Evolutionary conservation across 2,329 filamentous ascomycete genomes (phyloP).

Genomic region (Fusarium agapanthi): DNA sequence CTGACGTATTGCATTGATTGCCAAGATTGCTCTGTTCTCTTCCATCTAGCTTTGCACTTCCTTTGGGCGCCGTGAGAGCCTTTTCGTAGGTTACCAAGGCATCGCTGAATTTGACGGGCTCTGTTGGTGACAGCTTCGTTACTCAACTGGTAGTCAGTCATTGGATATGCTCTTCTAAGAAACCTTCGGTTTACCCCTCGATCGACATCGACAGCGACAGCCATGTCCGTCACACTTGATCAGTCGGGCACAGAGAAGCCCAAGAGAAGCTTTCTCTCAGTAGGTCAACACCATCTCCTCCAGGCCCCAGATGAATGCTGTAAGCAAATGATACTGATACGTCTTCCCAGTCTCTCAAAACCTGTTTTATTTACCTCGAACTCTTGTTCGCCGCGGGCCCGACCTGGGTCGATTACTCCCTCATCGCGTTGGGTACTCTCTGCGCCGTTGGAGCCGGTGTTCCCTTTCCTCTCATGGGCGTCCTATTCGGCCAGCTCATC

Average conservation of each 20-base stretch:
- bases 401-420: slow-evolving; percentile 52
- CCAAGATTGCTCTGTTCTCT: background rate
- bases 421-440: slow-evolving; percentile 52
- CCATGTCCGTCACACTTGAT: slow-evolving; percentile 21
- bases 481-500: slow-evolving; percentile 70
- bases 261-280: slow-evolving; percentile 21
- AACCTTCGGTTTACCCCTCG: background rate
- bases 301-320: background rate
- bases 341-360: background rate
- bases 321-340: background rate
- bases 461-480: slow-evolving; percentile 69
- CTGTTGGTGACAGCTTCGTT: background rate
- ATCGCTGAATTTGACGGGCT: background rate
- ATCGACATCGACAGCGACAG: background rate
- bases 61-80: background rate
- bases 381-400: slow-evolving; percentile 50
- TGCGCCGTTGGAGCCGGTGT: slow-evolving; percentile 65
- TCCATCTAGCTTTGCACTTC: background rate
- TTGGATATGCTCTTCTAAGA: background rate
- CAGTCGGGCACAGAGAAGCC: slow-evolving; percentile 16
- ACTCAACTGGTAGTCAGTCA: background rate
- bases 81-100: background rate
- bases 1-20: background rate
- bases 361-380: slow-evolving; percentile 48
- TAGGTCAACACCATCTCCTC: slow-evolving; percentile 5